phyloP scores from a whole-genome alignment of 1,139 yeast genomes.

The Diutina neorugosa region DNA sequence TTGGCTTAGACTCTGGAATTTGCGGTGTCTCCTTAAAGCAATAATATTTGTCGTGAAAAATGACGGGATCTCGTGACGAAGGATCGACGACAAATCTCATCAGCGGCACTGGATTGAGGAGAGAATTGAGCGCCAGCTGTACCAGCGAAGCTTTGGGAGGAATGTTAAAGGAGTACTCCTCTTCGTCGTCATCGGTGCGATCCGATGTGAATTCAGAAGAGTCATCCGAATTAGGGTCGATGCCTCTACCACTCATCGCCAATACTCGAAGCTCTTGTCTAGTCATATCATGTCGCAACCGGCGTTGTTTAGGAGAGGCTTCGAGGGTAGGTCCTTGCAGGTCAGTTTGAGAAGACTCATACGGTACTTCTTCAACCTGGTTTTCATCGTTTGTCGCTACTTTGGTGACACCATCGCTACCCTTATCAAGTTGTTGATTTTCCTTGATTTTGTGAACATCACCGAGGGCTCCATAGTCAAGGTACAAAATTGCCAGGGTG shows the following conservation, averaged over 20 bases:
- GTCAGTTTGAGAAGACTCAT: not conserved
- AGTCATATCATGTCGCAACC: not conserved
- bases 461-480: constrained; percentile 16
- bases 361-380: not conserved
- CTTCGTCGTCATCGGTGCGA: not conserved
- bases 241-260: not conserved
- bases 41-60: constrained; percentile 76
- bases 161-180: constrained; percentile 12
- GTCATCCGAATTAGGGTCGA: not conserved
- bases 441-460: constrained; percentile 2
- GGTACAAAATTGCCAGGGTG: constrained; percentile 14
- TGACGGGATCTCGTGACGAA: constrained; percentile 36
- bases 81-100: constrained; percentile 23
- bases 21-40: constrained; percentile 56
- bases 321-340: not conserved
- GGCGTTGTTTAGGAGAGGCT: not conserved
- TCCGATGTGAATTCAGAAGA: not conserved
- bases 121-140: constrained; percentile 29
- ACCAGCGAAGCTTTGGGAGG: constrained; percentile 37
- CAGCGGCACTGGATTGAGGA: constrained; percentile 34
- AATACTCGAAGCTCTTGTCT: not conserved
- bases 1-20: not conserved
- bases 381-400: not conserved
- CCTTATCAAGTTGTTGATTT: not conserved
- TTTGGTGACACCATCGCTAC: not conserved